Base-by-base conservation (phyloP, 345 rosid species). In the Brassica incana region DNA sequence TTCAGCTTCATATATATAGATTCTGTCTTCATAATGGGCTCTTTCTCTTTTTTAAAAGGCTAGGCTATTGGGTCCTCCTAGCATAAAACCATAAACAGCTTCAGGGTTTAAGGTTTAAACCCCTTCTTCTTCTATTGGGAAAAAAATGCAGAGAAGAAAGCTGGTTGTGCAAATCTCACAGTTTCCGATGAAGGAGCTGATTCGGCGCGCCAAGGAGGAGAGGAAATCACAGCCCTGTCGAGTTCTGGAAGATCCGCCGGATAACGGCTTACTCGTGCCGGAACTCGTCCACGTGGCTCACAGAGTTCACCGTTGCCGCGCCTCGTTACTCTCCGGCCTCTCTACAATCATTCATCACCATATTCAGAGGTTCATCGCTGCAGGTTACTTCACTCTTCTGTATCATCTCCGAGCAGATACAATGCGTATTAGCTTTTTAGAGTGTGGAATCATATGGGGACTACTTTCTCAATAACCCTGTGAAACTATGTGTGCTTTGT, bases 181-280 rank as follows among this genome's bases (percentile, higher is more conserved):
- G 3, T 23, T 23, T 5, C 97, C 97, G 7, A 86, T 94, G 89
- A 91, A 85, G 72, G 82, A 79, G 15, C 58, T 94, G 80, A 92
- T 94, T 62, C 85, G 75, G 6, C 88, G 88, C 48, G 95, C 94
- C 9, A 92, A 88, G 81, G 83, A 82, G 74, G 94, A 91, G 84
- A 90, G 97, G 58, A 89, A 88, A 73, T 58, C 84, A 50, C 84
- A 89, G 59, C 99, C 99, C 25, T 91, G 94, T 80, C 82, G 90
- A 62, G 69, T 90, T 64, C 91, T 92, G 0, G 90, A 88, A 73
- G 72, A 83, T 71, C 90, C 95, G 0, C 99, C 97, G 5, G 93
- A 81, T 74, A 94, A 92, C 64, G 97, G 99, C 0, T 83, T 92
- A 65, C 84, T 89, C 76, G 89, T 92, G 18, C 94, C 97, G 65